Evolutionary conservation across 164 flowering plant species (phyloP), one percentile per base, ranked within the genome.

Genomic region (Brasenia schreberi): DNA sequence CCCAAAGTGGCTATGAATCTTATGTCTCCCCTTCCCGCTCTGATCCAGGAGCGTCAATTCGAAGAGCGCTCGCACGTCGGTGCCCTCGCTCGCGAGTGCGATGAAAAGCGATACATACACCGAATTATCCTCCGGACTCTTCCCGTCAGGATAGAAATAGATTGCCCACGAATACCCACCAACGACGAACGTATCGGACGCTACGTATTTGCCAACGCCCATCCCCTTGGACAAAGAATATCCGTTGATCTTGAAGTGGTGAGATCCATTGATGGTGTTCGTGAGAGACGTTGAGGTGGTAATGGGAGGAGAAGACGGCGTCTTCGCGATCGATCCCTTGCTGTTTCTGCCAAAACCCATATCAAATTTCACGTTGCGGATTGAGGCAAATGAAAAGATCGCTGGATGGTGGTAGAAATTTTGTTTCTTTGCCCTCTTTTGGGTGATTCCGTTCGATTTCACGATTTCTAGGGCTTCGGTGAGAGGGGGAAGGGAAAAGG

Each of bases 101-200:
- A 89, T 92, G 68, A 89, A 92, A 58, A 92, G 69, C 17, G 96
- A 89, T 5, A 92, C 94, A 43, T 92, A 85, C 18, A 75, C 66
- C 6, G 89, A 81, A 77, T 92, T 89, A 64, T 92, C 97, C 71
- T 89, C 97, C 2, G 56, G 65, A 70, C 90, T 89, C 78, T 91
- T 91, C 61, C 96, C 97, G 60, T 88, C 93, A 3, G 95, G 91
- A 63, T 90, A 90, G 66, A 91, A 91, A 60, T 91, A 91, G 67
- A 92, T 85, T 69, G 97, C 96, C 97, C 97, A 92, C 18, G 76
- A 53, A 65, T 89, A 86, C 1, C 96, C 97, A 2, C 97, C 97
- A n/a, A 92, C 96, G 72, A 59, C 63, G 64, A 91, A 91, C 19
- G 81, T 84, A 12, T 91, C 97, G 3, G 96, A 89, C n/a, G 94